Conservation (phyloP, 257 asterid genomes). For the Nicotiana sylvestris region DNA sequence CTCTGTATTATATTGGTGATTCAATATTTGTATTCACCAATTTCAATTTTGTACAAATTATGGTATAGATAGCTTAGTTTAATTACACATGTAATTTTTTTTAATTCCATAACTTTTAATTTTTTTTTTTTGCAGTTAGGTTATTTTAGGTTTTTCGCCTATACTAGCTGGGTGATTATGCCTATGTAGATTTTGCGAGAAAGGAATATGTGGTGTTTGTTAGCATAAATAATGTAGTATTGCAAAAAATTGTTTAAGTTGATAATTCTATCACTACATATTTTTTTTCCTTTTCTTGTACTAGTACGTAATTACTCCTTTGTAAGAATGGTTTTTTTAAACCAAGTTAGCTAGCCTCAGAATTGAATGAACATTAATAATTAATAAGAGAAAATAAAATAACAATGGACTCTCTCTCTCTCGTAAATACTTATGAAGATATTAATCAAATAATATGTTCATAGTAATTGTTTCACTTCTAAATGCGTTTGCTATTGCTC, state of each 20-base stretch:
- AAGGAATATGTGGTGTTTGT: not conserved
- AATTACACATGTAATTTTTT: not conserved
- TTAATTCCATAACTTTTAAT: not conserved
- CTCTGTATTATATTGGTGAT: slow-evolving; percentile 15
- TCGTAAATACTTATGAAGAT: too few relatives aligned
- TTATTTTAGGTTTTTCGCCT: not conserved
- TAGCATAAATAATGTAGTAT: not conserved
- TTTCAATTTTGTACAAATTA: slow-evolving; percentile 8
- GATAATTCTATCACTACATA: not conserved
- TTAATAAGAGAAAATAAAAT: too few relatives aligned
- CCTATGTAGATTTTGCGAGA: not conserved
- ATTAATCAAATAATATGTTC: too few relatives aligned
- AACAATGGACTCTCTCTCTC: too few relatives aligned
- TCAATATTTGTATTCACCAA: slow-evolving; percentile 15
- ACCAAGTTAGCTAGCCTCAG: not conserved
- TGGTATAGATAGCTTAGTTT: slow-evolving; percentile 13
- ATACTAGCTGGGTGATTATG: not conserved
- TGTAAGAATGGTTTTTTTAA: not conserved
- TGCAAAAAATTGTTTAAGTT: not conserved
- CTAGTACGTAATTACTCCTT: not conserved
- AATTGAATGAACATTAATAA: not conserved
- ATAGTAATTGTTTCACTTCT: too few relatives aligned
- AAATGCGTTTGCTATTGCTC: too few relatives aligned
- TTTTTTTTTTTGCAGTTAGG: not conserved
- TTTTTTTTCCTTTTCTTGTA: not conserved